These are phyloP conservation scores for Nissolia schottii DNA, from an alignment of 306 rosid species.

Conservation along the genomic window DNA sequence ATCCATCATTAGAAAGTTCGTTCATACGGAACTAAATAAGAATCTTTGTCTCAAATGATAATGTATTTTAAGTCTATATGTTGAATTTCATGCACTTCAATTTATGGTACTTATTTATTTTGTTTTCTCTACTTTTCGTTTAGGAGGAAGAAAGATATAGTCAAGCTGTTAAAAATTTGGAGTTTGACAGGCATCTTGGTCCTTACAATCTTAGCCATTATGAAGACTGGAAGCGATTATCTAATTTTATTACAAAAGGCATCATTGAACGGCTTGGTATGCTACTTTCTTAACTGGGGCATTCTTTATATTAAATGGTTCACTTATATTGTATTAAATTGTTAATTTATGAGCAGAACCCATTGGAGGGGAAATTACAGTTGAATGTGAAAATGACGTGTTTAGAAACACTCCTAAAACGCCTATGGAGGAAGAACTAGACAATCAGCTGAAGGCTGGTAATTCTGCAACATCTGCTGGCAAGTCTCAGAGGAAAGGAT, in stretches of 20 bases:
- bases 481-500: conserved; percentile 51
- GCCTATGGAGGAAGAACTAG: conserved; percentile 57
- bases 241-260: conserved; percentile 55
- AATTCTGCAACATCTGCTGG: conserved; percentile 49
- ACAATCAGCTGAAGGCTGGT: conserved; percentile 54
- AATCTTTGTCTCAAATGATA: background rate
- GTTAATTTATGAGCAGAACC: conserved; percentile 56
- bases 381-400: conserved; percentile 54
- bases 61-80: background rate
- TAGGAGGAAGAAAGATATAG: conserved; percentile 78
- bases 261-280: conserved; percentile 59
- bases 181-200: conserved; percentile 85
- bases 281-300: conserved; percentile 17
- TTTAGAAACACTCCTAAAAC: conserved; percentile 41
- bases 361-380: conserved; percentile 82
- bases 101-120: conserved; percentile 1
- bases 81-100: background rate
- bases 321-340: conserved; percentile 6
- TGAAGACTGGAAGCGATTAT: conserved; percentile 72
- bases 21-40: background rate
- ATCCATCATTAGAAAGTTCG: background rate
- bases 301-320: conserved; percentile 5
- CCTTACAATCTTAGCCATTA: conserved; percentile 65
- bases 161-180: conserved; percentile 65
- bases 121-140: conserved; percentile 3